These are phyloP conservation scores for Prunus kanzakura DNA, from an alignment of 306 rosid species.

Conservation along the genomic window DNA sequence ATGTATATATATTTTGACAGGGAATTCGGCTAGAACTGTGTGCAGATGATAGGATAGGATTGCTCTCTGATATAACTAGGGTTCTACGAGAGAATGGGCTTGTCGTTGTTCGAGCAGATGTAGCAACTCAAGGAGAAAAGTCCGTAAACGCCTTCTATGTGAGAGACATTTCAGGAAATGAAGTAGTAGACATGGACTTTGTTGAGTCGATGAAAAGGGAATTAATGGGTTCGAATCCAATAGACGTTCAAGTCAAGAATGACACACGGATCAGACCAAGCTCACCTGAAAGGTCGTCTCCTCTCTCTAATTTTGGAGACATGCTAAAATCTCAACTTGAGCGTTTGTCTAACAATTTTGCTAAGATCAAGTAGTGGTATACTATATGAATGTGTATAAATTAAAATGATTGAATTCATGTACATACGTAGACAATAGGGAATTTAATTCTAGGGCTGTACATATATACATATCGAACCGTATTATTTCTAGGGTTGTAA, in stretches of 20 bases:
- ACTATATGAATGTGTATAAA: too few species aligned
- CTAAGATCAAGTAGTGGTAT: slow-evolving; percentile 21
- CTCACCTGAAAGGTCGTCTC: slow-evolving; percentile 24
- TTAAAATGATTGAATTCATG: too few species aligned
- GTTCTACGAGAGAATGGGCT: slow-evolving; percentile 68
- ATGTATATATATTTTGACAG: slow-evolving; percentile 15
- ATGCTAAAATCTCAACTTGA: slow-evolving; percentile 40
- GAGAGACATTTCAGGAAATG: slow-evolving; percentile 57
- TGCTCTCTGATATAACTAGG: slow-evolving; percentile 65
- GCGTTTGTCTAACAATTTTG: slow-evolving; percentile 49
- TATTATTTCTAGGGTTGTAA: neutral
- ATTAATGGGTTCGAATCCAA: slow-evolving; percentile 36
- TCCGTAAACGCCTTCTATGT: slow-evolving; percentile 58
- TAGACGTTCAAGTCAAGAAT: slow-evolving; percentile 41
- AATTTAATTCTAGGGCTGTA: neutral
- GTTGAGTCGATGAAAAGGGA: slow-evolving; percentile 58
- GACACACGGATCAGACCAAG: slow-evolving; percentile 2
- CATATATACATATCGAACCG: neutral
- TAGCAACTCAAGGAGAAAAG: slow-evolving; percentile 66
- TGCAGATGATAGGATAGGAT: slow-evolving; percentile 52
- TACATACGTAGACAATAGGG: neutral
- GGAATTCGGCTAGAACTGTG: slow-evolving; percentile 61
- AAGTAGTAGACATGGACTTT: slow-evolving; percentile 46
- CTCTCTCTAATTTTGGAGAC: slow-evolving; percentile 36
- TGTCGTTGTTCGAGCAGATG: slow-evolving; percentile 56